Percentiles rank a stretch among this genome's conserved stretches.
Conservation (phyloP, 305 asterid species). For the Euphrasia arctica region DNA sequence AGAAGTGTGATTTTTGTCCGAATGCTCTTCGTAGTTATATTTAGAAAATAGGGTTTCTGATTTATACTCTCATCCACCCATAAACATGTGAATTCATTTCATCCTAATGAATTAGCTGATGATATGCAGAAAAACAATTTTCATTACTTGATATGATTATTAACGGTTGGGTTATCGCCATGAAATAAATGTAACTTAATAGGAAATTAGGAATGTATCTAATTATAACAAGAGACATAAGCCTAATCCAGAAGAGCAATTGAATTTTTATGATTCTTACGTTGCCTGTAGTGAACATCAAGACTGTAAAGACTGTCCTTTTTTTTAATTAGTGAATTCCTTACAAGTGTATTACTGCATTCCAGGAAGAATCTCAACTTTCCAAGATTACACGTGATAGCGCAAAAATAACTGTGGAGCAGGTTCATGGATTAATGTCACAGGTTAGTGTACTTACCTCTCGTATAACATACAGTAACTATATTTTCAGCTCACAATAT, state of each 20-base stretch:
- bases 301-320: neutral
- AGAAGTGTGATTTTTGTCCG: neutral
- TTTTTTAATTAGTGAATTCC: neutral
- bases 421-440: slow-evolving; percentile 98
- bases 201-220: neutral
- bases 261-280: neutral
- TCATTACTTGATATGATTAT: neutral
- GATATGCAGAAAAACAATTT: neutral
- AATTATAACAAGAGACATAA: slow-evolving; percentile 1
- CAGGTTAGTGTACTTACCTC: slow-evolving; percentile 45
- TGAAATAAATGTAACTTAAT: neutral
- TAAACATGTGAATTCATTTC: neutral
- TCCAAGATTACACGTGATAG: slow-evolving; percentile 93
- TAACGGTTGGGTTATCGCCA: neutral
- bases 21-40: neutral
- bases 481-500: neutral
- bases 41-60: neutral
- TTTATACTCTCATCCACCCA: slow-evolving; percentile 2
- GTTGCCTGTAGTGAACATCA: neutral
- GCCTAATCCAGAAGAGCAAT: slow-evolving; percentile 9
- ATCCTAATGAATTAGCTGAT: neutral
- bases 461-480: no score
- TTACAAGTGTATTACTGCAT: slow-evolving; percentile 8
- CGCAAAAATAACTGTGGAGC: slow-evolving; percentile 92
- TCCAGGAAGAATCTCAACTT: slow-evolving; percentile 95